These are phyloP conservation scores for Candolleomyces aberdarensis DNA, from an alignment of 768 basidiomycete genomes.

Conservation along the genomic window DNA sequence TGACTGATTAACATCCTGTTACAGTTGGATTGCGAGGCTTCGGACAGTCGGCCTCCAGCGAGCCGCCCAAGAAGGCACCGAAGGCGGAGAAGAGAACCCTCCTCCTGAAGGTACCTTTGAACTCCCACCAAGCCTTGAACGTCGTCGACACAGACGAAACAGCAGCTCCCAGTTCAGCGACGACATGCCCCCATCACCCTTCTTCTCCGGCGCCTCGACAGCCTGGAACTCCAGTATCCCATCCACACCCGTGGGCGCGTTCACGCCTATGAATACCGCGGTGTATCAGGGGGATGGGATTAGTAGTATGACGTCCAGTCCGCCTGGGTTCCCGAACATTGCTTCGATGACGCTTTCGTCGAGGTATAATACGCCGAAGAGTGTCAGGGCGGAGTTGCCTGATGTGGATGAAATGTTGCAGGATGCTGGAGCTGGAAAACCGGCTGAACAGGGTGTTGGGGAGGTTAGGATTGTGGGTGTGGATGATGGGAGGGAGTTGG, in stretches of 20 bases:
- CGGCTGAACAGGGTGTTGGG: no score
- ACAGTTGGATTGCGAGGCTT: conserved; percentile 81
- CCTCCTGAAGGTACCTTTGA: not conserved
- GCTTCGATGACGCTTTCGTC: conserved; percentile 26
- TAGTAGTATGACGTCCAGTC: conserved; percentile 6
- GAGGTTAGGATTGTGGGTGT: no score
- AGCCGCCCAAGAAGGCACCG: conserved; percentile 20
- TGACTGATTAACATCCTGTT: conserved; percentile 11
- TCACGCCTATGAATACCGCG: conserved; percentile 4
- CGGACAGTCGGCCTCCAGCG: conserved; percentile 76
- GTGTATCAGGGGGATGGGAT: not conserved
- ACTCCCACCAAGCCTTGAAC: not conserved
- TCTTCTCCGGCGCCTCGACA: conserved; percentile 25
- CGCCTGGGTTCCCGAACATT: conserved; percentile 16
- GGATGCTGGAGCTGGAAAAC: not conserved
- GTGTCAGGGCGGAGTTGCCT: conserved; percentile 15
- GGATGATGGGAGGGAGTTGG: no score
- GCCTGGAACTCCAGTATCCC: conserved; percentile 32
- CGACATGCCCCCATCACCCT: conserved; percentile 18
- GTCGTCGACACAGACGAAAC: conserved; percentile 14
- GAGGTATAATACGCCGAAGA: conserved; percentile 24
- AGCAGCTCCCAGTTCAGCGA: conserved; percentile 20
- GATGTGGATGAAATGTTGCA: conserved; percentile 15
- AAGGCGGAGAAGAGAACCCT: conserved; percentile 12
- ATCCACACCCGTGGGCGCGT: conserved; percentile 28